Evolutionary conservation across 2,329 filamentous ascomycete species (phyloP), one percentile per base, ranked within the genome.

Genomic region (Phyllosticta ampelicida): DNA sequence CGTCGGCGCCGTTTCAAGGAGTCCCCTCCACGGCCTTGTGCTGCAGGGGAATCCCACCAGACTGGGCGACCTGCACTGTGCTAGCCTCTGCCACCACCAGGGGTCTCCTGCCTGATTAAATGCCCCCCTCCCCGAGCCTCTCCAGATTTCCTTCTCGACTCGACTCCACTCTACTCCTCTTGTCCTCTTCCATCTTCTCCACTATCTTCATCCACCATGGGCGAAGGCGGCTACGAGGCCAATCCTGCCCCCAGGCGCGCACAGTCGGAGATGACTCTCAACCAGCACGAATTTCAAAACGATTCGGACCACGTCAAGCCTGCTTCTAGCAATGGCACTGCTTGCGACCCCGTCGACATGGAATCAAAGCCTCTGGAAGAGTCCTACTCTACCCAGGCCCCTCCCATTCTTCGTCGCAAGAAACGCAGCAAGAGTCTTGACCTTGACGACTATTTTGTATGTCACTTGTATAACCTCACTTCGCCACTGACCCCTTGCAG

Each of bases 361-460:
- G 56, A 58, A 28, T 18, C 48, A 2, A 55, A 51, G 30, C 57
- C 57, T 19, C 57, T 59, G 16, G 57, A 59, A 21, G 18, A 48
- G 6, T 26, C 36, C 13, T 44, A 51, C 48, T 59, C 57, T 10
- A 28, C 53, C 2, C 49, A 57, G 19, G 28, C 50, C 3, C 29
- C 49, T 20, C 51, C 30, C 5, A 21, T 30, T 44, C 54, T 59
- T 26, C 26, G 18, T 49, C 60, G 60, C 36, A 66, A 64, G 60
- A 65, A 65, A 53, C 70, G 65, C 20, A 65, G 60, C 11, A 66
- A 64, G 36, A 68, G 65, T 48, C 55, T 70, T 6, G 70, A 72
- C 61, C 63, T 85, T 53, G 81, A 83, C 60, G 81, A 84, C 62
- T 85, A 85, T 69, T 86, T 85, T 66, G 80, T 79, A 69, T 50